Base-by-base conservation (phyloP, 805 yeast species). In the Teunomyces cretensis region DNA sequence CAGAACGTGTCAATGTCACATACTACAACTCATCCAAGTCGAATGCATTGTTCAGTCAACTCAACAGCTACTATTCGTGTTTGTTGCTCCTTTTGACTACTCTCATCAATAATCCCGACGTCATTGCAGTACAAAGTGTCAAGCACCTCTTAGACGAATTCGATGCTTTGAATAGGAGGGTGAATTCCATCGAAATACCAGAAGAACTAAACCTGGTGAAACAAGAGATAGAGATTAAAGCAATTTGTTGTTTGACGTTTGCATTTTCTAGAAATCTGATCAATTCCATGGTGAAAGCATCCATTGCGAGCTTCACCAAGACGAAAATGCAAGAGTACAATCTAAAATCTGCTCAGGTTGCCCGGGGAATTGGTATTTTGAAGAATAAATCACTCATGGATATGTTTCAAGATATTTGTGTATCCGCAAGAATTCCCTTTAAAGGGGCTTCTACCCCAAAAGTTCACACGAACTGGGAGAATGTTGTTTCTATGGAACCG, bases 51-150 rank as follows among this genome's bases (percentile, higher is more conserved):
- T 39, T 22, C 35, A 42, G 19, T 9, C 35, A 43, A 7, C 24
- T 50, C 8, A 44, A 46, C 16, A 43, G 39, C 17, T 56, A 49
- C 41, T 49, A 44, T 32, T 54, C 60, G 8, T 52, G 56, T 33
- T 42, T 51, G 14, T 24, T 38, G 30, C 38, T 56, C 11, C 39
- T 53, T 5, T 31, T 52, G 16, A n/a, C 52, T 2, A 39, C 46
- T 40, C 13, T 43, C 12, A 11, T 19, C 11, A 27, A 41, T 2
- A 13, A 35, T 13, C 15, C 17, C 1, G 39, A 42, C 14, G 30
- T 31, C 8, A 15, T 47, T 4, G 15, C 35, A 7, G 43, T 53
- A 14, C 51, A 47, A 33, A 45, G 49, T 38, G 12, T 53, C 16
- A 52, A 48, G 32, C 33, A 42, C 4, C 31, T 53, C 16, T 17